Conservation (phyloP, 352 stramenopile species). For the Phytophthora tentaculata region DNA sequence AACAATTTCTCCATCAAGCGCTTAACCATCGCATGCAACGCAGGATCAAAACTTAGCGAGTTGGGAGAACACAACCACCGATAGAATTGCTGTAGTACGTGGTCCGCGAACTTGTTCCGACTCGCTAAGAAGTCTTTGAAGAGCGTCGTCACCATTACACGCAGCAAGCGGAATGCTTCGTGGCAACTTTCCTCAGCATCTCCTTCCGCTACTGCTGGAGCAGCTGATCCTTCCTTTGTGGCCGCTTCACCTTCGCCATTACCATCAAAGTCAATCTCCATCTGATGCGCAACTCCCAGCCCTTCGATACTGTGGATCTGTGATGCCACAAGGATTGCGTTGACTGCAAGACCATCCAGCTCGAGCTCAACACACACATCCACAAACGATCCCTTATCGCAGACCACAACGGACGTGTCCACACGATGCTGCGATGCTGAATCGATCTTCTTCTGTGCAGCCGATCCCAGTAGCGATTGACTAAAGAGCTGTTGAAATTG, state of each 20-base stretch:
- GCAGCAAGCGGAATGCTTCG: slow-evolving; percentile 92
- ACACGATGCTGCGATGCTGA: slow-evolving; percentile 38
- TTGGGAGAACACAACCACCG: slow-evolving; percentile 93
- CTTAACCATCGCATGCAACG: slow-evolving; percentile 94
- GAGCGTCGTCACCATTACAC: slow-evolving; percentile 92
- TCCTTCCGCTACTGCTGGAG: slow-evolving; percentile 29
- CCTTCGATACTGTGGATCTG: slow-evolving; percentile 82
- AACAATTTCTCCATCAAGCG: slow-evolving; percentile 96
- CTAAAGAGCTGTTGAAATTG: slow-evolving; percentile 80
- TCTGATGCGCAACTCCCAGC: slow-evolving; percentile 58
- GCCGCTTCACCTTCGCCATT: slow-evolving; percentile 22
- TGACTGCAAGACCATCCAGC: slow-evolving; percentile 77
- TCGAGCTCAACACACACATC: slow-evolving; percentile 79
- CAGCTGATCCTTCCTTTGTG: slow-evolving; percentile 17
- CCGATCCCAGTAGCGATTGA: slow-evolving; percentile 45
- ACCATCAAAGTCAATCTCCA: slow-evolving; percentile 72
- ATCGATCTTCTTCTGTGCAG: slow-evolving; percentile 25
- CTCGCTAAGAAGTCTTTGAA: slow-evolving; percentile 93
- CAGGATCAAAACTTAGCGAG: slow-evolving; percentile 94
- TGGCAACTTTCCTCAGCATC: slow-evolving; percentile 92
- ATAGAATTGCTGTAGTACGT: slow-evolving; percentile 97
- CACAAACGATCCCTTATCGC: slow-evolving; percentile 92
- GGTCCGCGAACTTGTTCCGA: slow-evolving; percentile 94
- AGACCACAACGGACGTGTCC: slow-evolving; percentile 80
- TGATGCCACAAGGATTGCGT: slow-evolving; percentile 73